phyloP scores from a whole-genome alignment of 768 basidiomycete species.

The Pisolithus tinctorius region DNA sequence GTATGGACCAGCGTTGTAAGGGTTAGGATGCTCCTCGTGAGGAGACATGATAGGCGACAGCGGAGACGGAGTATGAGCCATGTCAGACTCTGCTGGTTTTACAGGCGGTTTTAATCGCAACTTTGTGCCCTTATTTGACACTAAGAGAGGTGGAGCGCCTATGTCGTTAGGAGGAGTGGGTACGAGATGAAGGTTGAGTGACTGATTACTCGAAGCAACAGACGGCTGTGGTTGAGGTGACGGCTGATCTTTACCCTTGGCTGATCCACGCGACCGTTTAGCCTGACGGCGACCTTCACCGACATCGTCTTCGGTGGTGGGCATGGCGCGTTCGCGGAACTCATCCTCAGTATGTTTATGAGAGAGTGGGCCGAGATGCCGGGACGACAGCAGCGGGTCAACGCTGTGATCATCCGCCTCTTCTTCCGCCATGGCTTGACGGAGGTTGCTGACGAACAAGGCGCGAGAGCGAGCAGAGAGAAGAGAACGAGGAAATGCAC shows the following conservation, averaged over 20 bases:
- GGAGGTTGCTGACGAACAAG: conserved; percentile 41
- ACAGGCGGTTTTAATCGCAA: conserved; percentile 44
- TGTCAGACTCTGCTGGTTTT: conserved; percentile 20
- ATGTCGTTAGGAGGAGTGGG: conserved; percentile 11
- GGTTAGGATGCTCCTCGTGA: conserved; percentile 23
- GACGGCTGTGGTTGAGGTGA: conserved; percentile 10
- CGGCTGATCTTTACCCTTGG: conserved; percentile 35
- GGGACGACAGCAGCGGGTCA: conserved; percentile 41
- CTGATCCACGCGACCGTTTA: conserved; percentile 25
- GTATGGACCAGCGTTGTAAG: conserved; percentile 19
- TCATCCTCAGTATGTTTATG: conserved; percentile 41
- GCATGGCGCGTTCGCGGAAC: conserved; percentile 22
- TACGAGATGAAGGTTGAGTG: conserved; percentile 19
- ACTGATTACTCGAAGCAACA: conserved; percentile 12
- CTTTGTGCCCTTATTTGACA: conserved; percentile 42
- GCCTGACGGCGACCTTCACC: conserved; percentile 33
- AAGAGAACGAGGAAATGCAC: conserved; percentile 45
- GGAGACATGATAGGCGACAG: conserved; percentile 30
- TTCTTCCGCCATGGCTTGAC: conserved; percentile 41
- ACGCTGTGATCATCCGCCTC: conserved; percentile 36
- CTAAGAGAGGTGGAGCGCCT: conserved; percentile 27
- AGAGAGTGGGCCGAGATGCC: conserved; percentile 39
- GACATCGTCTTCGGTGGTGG: conserved; percentile 37
- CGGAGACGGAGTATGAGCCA: conserved; percentile 21
- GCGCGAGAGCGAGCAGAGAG: conserved; percentile 36